Evolutionary conservation across 345 rosid genomes (phyloP), one percentile per base, ranked within the genome.

Genomic region (Corymbia maculata): DNA sequence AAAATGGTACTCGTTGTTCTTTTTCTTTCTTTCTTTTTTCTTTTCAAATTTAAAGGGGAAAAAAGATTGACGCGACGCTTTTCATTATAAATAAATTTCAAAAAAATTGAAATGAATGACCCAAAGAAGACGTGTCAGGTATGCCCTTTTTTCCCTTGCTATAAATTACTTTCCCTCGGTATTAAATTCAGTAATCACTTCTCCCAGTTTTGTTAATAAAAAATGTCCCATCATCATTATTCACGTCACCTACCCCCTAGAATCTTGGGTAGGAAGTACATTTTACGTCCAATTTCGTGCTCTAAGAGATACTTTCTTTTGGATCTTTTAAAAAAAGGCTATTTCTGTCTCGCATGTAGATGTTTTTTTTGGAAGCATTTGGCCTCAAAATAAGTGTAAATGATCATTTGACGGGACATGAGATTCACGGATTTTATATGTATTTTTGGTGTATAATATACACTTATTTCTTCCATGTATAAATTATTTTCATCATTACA

Each of bases 81-180:
- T 9, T 70, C 22, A 36, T 9, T 5, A 17, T 4, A 17, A 19
- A 70, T 32, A 42, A 36, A 9, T 75, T 36, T 16, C 0, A 9
- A 19, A 2, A 42, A 75, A 55, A 1, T 55, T 9, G 47, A 42
- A 75, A 75, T 42, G 7, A 75, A 42, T 21, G 84, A 75, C 44
- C 4, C 7, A 22, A 1, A 55, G 61, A 55, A 28, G 36, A 0
- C 42, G 7, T 7, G 68, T 28, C 26, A 61, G 32, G 68, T 11
- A 28, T 61, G 32, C 68, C n/a, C 16, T 64, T 64, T 64, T 51
- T 64, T 64, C 30, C 36, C 75, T 64, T 0, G n/a, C 36, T 64
- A 64, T n/a, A n/a, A 64, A 64, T n/a, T 64, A n/a, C 36, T 64
- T 64, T 13, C 36, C 75, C 75, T 13, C 15, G 42, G n/a, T 0